A percentile compares a stretch with the other conserved stretches of the same genome.
These are phyloP conservation scores for Termitomyces sp. DNA, from an alignment of 768 basidiomycete genomes.

Conservation along the genomic window DNA sequence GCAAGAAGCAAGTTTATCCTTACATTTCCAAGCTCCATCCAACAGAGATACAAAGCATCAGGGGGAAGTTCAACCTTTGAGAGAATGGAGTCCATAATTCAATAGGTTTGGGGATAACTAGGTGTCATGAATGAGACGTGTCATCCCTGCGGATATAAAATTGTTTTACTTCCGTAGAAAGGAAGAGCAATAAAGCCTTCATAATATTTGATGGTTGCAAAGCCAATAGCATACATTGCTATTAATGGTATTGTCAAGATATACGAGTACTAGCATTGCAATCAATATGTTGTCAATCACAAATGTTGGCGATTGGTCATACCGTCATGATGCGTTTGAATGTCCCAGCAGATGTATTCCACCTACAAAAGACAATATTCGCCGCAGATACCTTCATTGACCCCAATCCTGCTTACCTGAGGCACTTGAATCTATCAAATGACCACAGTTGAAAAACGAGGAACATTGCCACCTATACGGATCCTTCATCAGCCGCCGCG, in stretches of 20 bases:
- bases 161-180: constrained; percentile 41
- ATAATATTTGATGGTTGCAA: constrained; percentile 67
- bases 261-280: constrained; percentile 59
- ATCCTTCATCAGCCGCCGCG: neutral
- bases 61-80: constrained; percentile 54
- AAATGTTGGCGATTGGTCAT: constrained; percentile 18
- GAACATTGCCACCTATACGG: constrained; percentile 51
- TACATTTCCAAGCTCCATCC: constrained; percentile 78
- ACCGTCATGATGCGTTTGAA: constrained; percentile 89
- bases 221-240: constrained; percentile 55
- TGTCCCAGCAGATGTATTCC: constrained; percentile 65
- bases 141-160: constrained; percentile 11
- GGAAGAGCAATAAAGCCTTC: constrained; percentile 57
- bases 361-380: constrained; percentile 37
- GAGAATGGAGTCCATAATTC: constrained; percentile 49
- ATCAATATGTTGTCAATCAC: neutral
- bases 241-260: constrained; percentile 58
- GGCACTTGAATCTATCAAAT: no score
- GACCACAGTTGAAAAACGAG: constrained; percentile 35
- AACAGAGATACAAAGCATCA: constrained; percentile 58
- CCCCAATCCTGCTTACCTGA: neutral
- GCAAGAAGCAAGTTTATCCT: constrained; percentile 19
- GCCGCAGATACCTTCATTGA: neutral
- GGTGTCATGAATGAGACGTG: neutral
- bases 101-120: constrained; percentile 36